Conservation (phyloP, 345 rosid genomes). For the Microthlaspi erraticum region DNA sequence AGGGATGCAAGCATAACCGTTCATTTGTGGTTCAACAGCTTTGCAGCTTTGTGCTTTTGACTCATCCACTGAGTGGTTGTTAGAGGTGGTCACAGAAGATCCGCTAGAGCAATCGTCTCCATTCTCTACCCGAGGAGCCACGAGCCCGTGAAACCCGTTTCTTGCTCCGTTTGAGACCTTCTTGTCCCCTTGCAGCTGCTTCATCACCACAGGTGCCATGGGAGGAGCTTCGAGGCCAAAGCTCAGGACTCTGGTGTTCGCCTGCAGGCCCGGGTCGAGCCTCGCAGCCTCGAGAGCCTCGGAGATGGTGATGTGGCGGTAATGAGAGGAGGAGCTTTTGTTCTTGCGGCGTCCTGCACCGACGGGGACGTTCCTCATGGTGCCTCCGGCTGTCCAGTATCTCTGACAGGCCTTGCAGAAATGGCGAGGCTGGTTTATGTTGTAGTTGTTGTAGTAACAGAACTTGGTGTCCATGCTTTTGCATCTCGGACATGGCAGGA, state of each 20-base stretch:
- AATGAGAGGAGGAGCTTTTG: slow-evolving; percentile 69
- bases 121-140: slow-evolving; percentile 51
- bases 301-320: slow-evolving; percentile 71
- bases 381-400: slow-evolving; percentile 95
- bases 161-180: slow-evolving; percentile 51
- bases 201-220: slow-evolving; percentile 51
- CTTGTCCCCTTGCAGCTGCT: slow-evolving; percentile 48
- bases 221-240: slow-evolving; percentile 67
- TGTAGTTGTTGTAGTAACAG: slow-evolving; percentile 93
- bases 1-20: slow-evolving; percentile 61
- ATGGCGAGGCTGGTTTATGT: slow-evolving; percentile 89
- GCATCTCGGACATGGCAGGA: slow-evolving; percentile 90
- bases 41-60: slow-evolving; percentile 36
- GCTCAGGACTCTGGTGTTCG: slow-evolving; percentile 63
- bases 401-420: slow-evolving; percentile 96
- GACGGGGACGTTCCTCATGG: slow-evolving; percentile 88
- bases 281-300: slow-evolving; percentile 73
- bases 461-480: slow-evolving; percentile 92
- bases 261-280: slow-evolving; percentile 55
- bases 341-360: slow-evolving; percentile 96
- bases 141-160: slow-evolving; percentile 46
- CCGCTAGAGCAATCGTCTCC: slow-evolving; percentile 63
- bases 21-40: slow-evolving; percentile 41
- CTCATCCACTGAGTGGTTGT: slow-evolving; percentile 39
- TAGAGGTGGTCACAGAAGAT: slow-evolving; percentile 56